phyloP scores from a whole-genome alignment of 768 basidiomycete genomes.

The Harrya chromipes region DNA sequence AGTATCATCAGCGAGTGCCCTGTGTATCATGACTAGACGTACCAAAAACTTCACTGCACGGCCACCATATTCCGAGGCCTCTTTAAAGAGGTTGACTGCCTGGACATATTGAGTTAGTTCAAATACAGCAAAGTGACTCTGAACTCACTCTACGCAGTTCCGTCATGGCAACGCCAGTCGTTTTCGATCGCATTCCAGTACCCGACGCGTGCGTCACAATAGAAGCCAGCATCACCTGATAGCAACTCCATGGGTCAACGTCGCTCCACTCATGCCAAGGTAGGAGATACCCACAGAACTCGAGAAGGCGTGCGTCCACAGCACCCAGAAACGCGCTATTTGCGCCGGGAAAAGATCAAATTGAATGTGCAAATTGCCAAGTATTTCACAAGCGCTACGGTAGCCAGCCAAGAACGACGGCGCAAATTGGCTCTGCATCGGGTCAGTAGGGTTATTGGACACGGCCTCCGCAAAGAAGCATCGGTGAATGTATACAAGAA shows the following conservation, averaged over 20 bases:
- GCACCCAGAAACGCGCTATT: constrained; percentile 64
- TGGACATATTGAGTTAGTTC: constrained; percentile 8
- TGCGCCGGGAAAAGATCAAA: constrained; percentile 52
- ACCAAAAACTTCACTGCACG: constrained; percentile 70
- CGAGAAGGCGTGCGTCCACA: constrained; percentile 73
- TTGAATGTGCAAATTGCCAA: constrained; percentile 46
- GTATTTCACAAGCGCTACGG: constrained; percentile 59
- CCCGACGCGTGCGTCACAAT: constrained; percentile 67
- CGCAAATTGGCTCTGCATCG: constrained; percentile 64
- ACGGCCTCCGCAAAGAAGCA: constrained; percentile 77
- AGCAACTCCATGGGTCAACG: constrained; percentile 2
- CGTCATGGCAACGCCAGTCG: constrained; percentile 64
- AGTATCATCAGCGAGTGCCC: constrained; percentile 1
- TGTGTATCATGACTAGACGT: constrained; percentile 20
- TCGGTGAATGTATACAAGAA: constrained; percentile 71
- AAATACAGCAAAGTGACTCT: background rate
- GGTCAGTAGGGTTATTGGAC: constrained; percentile 58
- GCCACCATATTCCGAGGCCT: constrained; percentile 59
- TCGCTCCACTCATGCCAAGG: background rate
- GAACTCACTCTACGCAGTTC: constrained; percentile 46
- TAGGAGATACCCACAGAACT: constrained; percentile 45
- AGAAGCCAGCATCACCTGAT: constrained; percentile 71
- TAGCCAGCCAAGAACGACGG: constrained; percentile 68
- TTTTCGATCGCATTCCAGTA: constrained; percentile 49
- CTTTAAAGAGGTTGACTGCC: constrained; percentile 63